Percentiles rank a stretch among this genome's conserved stretches.
These are phyloP conservation scores for Neurospora sp. DNA, from an alignment of 495 filamentous ascomycete species.

Conservation along the genomic window DNA sequence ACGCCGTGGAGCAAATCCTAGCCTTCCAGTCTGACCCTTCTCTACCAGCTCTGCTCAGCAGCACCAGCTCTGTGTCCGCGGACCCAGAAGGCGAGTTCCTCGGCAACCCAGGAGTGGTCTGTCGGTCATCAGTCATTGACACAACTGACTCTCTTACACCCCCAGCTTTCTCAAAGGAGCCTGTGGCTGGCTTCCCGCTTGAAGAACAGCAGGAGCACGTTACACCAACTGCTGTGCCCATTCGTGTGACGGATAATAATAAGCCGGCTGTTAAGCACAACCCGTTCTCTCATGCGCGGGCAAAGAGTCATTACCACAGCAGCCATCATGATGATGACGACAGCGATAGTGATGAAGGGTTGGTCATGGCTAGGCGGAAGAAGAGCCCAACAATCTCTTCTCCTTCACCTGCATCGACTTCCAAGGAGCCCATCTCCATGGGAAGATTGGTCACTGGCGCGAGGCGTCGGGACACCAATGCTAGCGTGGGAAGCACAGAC, in stretches of 20 bases:
- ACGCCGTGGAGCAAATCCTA: constrained; percentile 47
- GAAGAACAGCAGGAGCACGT: constrained; percentile 19
- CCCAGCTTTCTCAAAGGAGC: constrained; percentile 36
- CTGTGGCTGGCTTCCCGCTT: constrained; percentile 30
- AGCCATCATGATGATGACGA: constrained; percentile 47
- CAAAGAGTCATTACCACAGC: constrained; percentile 6
- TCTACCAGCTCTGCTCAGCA: constrained; percentile 63
- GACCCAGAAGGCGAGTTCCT: constrained; percentile 46
- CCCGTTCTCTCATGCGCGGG: not conserved
- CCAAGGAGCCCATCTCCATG: constrained; percentile 18
- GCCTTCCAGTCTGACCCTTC: constrained; percentile 65
- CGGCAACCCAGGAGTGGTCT: constrained; percentile 34
- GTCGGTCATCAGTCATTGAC: constrained; percentile 28
- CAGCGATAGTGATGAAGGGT: constrained; percentile 45
- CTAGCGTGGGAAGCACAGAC: constrained; percentile 42
- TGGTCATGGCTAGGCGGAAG: constrained; percentile 36
- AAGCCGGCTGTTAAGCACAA: not conserved
- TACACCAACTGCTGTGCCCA: not conserved
- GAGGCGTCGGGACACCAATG: constrained; percentile 40
- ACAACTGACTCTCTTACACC: constrained; percentile 46
- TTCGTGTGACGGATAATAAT: not conserved
- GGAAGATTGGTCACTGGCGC: constrained; percentile 22
- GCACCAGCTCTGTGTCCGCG: constrained; percentile 70
- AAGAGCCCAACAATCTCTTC: constrained; percentile 15
- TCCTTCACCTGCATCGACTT: not conserved